Evolutionary conservation across 768 basidiomycete species (phyloP), one percentile per base, ranked within the genome.

Genomic region (Dacryopinax spathularia): DNA sequence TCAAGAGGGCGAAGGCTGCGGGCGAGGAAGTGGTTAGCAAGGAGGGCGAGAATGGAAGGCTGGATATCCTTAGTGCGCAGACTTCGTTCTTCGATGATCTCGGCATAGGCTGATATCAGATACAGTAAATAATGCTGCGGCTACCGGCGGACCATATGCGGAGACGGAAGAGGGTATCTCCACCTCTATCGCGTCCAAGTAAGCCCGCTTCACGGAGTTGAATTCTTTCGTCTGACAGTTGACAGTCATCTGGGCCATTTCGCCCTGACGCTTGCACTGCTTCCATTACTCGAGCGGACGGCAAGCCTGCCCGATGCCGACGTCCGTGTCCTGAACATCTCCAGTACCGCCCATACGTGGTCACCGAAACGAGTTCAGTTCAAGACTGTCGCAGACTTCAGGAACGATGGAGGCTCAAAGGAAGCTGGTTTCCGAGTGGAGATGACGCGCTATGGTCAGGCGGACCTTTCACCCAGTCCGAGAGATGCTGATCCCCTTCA

Each of bases 271-370:
- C 71, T 75, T 20, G 75, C 78, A 2, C 75, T 86, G 6, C 75
- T 84, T 34, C 81, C 84, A 1, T 69, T 84, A 1, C 68, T 87
- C 59, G 73, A 72, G 39, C 70, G 74, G 62, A 86, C 86, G 0
- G 79, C 82, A 0, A 66, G 74, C 16, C 71, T 77, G 56, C 72
- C 77, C 0, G 73, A 73, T 22, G 77, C 82, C 0, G 86, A 87
- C 65, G 84, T 85, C 44, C 80, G 85, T n/a, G 76, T 87, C 13
- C 76, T 86, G 12, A 78, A 81, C 62, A 84, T 85, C 64, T 39
- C 48, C 15, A 56, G 48, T 29, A 29, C 10, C 48, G 48, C 25
- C 5, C 29, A 56, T 29, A 6, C 48, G 13, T 31, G 25, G 4
- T 15, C 48, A 29, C 48, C 48, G 13, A 56, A 56, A 20, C 48